Conservation (phyloP, 257 asterid genomes). For the Przewalskia tangutica region DNA sequence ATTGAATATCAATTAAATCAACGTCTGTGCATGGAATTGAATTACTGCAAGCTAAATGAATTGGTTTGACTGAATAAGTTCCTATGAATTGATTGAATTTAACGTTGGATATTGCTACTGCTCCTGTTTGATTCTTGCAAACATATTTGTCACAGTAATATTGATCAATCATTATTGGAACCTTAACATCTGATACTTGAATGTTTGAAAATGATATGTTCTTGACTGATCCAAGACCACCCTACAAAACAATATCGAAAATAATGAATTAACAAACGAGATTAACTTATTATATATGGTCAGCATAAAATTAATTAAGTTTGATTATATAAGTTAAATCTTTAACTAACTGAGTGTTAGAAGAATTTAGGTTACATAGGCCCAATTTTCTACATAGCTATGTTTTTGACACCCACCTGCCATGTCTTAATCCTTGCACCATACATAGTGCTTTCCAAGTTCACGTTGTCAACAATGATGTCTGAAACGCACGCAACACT, state of each 20-base stretch:
- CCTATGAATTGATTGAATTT: slow-evolving; percentile 46
- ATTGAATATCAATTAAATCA: slow-evolving; percentile 30
- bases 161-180: slow-evolving; percentile 70
- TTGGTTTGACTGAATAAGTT: slow-evolving; percentile 50
- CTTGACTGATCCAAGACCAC: slow-evolving; percentile 59
- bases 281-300: background rate
- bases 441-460: slow-evolving; percentile 47
- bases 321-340: no score
- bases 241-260: slow-evolving; percentile 21
- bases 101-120: slow-evolving; percentile 59
- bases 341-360: background rate
- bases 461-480: slow-evolving; percentile 43
- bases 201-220: slow-evolving; percentile 58
- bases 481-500: slow-evolving; percentile 66
- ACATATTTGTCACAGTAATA: slow-evolving; percentile 55
- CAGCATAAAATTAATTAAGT: background rate
- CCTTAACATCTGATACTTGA: slow-evolving; percentile 43
- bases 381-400: background rate
- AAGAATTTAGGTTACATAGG: background rate
- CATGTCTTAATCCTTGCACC: slow-evolving; percentile 91
- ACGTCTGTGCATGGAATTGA: slow-evolving; percentile 58
- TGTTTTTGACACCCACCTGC: slow-evolving; percentile 38
- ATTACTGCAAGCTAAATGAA: slow-evolving; percentile 68
- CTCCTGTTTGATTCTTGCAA: slow-evolving; percentile 66
- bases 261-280: background rate